These are phyloP conservation scores for Auriscalpium orientale DNA, from an alignment of 768 basidiomycete species.

Conservation along the genomic window DNA sequence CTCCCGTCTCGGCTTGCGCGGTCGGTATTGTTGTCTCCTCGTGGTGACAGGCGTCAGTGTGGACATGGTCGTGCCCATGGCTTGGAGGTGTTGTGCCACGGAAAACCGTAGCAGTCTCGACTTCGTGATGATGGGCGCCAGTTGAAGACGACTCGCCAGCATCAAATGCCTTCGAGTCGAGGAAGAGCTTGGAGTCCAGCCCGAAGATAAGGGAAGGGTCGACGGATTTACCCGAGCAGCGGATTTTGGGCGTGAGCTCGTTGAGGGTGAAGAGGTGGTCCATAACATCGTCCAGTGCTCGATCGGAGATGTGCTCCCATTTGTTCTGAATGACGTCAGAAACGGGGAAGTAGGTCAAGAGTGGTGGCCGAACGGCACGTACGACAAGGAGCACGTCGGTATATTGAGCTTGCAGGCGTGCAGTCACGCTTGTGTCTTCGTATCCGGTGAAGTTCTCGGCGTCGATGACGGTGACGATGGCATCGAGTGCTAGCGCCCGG, in stretches of 20 bases:
- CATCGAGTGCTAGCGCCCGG: constrained; percentile 75
- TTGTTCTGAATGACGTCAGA: constrained; percentile 53
- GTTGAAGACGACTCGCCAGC: constrained; percentile 7
- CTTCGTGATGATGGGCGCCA: constrained; percentile 67
- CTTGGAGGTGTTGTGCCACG: constrained; percentile 27
- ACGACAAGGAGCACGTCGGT: constrained; percentile 87
- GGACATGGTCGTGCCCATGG: constrained; percentile 15
- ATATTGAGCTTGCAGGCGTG: constrained; percentile 92
- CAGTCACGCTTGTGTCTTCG: constrained; percentile 87
- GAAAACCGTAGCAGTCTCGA: constrained; percentile 69
- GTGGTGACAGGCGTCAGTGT: neutral
- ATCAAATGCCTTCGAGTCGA: constrained; percentile 12
- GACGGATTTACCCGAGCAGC: constrained; percentile 57
- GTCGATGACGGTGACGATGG: constrained; percentile 86
- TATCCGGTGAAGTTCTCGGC: constrained; percentile 90
- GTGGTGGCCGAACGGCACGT: constrained; percentile 20
- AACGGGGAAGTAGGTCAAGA: neutral
- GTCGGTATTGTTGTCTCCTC: neutral
- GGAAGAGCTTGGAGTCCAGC: constrained; percentile 77
- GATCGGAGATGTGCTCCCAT: constrained; percentile 79
- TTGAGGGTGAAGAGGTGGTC: constrained; percentile 89
- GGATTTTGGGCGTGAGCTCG: constrained; percentile 81
- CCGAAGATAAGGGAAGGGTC: constrained; percentile 81
- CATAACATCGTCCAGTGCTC: constrained; percentile 70
- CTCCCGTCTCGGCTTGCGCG: neutral